Percentiles rank a stretch among this genome's conserved stretches.
Evolutionary conservation across 768 basidiomycete genomes (phyloP).

Genomic region (Podaxis carcinomalis): DNA sequence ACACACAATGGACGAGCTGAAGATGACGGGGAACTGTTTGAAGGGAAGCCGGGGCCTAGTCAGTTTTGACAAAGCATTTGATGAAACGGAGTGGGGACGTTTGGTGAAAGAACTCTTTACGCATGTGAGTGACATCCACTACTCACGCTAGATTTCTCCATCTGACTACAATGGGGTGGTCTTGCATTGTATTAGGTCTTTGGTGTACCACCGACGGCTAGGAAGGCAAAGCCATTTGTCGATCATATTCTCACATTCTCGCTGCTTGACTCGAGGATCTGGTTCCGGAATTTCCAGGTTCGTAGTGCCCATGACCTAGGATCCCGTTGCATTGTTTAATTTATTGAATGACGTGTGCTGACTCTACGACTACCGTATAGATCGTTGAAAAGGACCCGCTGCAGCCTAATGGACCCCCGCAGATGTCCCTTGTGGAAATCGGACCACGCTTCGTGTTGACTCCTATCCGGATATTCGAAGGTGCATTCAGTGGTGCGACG

Average conservation of each 20-base stretch:
- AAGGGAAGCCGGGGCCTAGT: conserved; percentile 92
- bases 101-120: conserved; percentile 92
- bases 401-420: conserved; percentile 80
- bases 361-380: conserved; percentile 33
- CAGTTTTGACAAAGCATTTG: conserved; percentile 89
- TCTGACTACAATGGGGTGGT: conserved; percentile 3
- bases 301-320: conserved; percentile 14
- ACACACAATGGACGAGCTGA: conserved; percentile 99
- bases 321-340: conserved; percentile 1
- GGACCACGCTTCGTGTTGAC: conserved; percentile 97
- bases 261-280: conserved; percentile 91
- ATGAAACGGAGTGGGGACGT: conserved; percentile 81
- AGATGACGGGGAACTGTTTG: conserved; percentile 98
- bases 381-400: conserved; percentile 93
- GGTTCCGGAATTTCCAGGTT: conserved; percentile 99
- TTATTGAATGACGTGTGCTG: conserved; percentile 1
- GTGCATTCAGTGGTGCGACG: conserved; percentile 91
- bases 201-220: conserved; percentile 86
- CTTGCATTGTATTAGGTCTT: conserved; percentile 63
- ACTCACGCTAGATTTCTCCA: not conserved
- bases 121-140: conserved; percentile 53
- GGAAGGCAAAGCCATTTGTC: conserved; percentile 93
- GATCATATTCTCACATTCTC: conserved; percentile 98
- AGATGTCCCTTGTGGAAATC: conserved; percentile 91
- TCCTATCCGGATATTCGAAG: conserved; percentile 97